These are phyloP conservation scores for Salvia miltiorrhiza DNA, from an alignment of 257 asterid genomes.

Conservation along the genomic window DNA sequence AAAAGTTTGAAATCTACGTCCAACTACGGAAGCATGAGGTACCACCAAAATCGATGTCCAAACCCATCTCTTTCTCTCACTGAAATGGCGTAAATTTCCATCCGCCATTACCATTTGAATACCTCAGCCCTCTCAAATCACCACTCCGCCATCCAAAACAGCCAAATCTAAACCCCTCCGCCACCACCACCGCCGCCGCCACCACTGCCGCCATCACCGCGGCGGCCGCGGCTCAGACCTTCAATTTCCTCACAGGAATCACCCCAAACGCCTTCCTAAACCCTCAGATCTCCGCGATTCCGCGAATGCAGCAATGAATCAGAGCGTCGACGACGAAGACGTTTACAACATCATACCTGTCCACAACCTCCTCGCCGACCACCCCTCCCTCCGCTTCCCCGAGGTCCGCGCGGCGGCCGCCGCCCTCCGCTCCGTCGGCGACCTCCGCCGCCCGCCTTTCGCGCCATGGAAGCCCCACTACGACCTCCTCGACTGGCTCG, in stretches of 20 bases:
- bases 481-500: constrained; percentile 91
- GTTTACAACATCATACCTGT: constrained; percentile 77
- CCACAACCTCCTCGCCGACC: constrained; percentile 89
- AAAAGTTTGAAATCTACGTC: constrained; percentile 13
- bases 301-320: constrained; percentile 54
- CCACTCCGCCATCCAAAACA: constrained; percentile 3
- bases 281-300: constrained; percentile 40
- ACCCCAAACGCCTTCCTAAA: constrained; percentile 11
- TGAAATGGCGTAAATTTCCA: constrained; percentile 13
- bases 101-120: constrained; percentile 46
- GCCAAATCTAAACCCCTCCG: neutral
- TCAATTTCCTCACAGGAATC: neutral
- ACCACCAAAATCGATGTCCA: constrained; percentile 19
- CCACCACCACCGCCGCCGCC: neutral
- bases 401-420: constrained; percentile 94
- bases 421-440: constrained; percentile 74
- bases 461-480: constrained; percentile 65
- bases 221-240: neutral
- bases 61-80: neutral
- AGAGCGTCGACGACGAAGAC: constrained; percentile 30
- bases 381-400: constrained; percentile 88
- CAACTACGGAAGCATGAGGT: constrained; percentile 13
- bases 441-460: constrained; percentile 80
- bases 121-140: neutral
- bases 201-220: neutral